Base-by-base conservation (phyloP, 805 yeast species). In the Kuraishia molischiana region DNA sequence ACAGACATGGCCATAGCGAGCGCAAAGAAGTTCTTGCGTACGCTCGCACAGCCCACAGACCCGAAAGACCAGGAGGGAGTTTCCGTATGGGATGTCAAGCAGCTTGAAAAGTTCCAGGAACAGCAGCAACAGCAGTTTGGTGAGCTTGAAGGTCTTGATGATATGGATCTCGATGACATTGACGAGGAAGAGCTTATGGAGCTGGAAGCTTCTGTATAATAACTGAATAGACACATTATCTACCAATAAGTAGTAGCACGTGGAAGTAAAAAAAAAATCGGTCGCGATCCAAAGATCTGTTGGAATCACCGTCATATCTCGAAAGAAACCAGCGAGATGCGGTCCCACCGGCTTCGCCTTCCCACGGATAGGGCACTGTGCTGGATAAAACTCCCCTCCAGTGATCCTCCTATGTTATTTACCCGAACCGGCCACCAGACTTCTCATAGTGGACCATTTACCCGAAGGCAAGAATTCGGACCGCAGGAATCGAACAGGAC, bases 1-100 rank as follows among this genome's bases (percentile, higher is more conserved):
- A 92, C 97, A 0, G 99, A 92, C 61, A 90, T 92, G 96, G 97
- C 97, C 0, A 69, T 92, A 38, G 95, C 97, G 0, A 79, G 83
- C 40, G 95, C 97, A 1, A 89, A 85, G 57, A 89, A 86, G 59
- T 92, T 92, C 53, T 66, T 92, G 54, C 67, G 97, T 49, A 80
- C 87, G 2, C 76, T 89, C 74, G 97, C 98, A 0, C 99, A 92
- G 58, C 97, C 97, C 0, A 67, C 85, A 1, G 77, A 87, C 53
- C 82, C 85, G 1, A 78, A 81, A 44, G 97, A 90, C 53, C 94
- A 84, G 56, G 95, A 87, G 50, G 97, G 97, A 38, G 81, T 89
- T 3, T 82, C 95, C 6, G 95, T 92, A 13, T 90, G 97, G 98
- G 81, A 80, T 41, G 44, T 77, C 20, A 81, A 77, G 34, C 89